phyloP scores from a whole-genome alignment of 2,329 filamentous ascomycete species.

The Aspergillus sp. region DNA sequence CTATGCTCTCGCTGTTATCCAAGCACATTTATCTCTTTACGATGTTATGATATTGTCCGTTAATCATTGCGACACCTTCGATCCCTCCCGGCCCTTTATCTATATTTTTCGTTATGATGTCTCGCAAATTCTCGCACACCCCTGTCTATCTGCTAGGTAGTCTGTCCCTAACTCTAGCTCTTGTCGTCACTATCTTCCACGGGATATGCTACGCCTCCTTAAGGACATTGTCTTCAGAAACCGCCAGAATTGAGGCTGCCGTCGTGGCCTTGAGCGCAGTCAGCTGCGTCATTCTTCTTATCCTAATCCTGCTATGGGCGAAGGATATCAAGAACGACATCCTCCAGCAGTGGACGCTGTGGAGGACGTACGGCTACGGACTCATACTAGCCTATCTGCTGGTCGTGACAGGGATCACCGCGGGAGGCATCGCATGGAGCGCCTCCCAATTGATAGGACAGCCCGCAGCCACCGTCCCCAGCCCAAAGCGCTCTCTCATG shows the following conservation, averaged over 20 bases:
- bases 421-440: constrained; percentile 27
- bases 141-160: constrained; percentile 24
- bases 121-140: neutral
- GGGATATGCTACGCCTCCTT: constrained; percentile 26
- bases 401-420: constrained; percentile 23
- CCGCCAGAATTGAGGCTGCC: constrained; percentile 20
- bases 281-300: constrained; percentile 21
- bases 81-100: neutral
- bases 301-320: constrained; percentile 18
- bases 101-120: neutral
- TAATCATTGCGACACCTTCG: neutral
- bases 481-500: constrained; percentile 18
- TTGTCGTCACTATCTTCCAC: constrained; percentile 28
- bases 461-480: neutral
- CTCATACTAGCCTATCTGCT: constrained; percentile 23
- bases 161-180: constrained; percentile 20
- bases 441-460: constrained; percentile 12
- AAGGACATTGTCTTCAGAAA: constrained; percentile 14
- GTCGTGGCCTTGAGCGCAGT: constrained; percentile 23
- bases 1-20: neutral
- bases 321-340: constrained; percentile 15
- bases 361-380: constrained; percentile 18
- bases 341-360: constrained; percentile 12
- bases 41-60: neutral
- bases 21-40: neutral